Conservation (phyloP, 1,139 yeast species). For the Suhomyces bribrorum region DNA sequence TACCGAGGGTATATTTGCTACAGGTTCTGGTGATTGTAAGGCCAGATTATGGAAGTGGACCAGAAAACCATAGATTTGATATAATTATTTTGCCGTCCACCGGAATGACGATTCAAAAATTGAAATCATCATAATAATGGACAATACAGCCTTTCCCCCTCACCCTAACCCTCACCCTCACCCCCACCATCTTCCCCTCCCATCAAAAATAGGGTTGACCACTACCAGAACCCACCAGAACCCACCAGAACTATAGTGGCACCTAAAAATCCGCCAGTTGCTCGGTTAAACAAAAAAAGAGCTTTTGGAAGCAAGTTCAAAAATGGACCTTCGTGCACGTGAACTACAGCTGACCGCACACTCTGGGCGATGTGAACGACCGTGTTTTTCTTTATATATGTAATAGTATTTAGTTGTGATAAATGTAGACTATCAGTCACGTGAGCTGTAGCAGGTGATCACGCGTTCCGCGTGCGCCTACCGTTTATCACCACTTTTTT, state of each 20-base stretch:
- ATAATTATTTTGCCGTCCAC: not conserved
- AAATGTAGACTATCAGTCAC: not conserved
- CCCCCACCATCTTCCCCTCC: not conserved
- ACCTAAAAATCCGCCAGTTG: no score
- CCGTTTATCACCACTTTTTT: constrained; percentile 5
- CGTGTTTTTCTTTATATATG: constrained; percentile 11
- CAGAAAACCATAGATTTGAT: constrained; percentile 17
- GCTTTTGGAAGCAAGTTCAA: not conserved
- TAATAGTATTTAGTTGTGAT: constrained; percentile 9
- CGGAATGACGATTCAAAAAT: no score
- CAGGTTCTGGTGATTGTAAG: constrained; percentile 97
- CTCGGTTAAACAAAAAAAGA: no score
- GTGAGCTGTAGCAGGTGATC: not conserved
- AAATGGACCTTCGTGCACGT: not conserved
- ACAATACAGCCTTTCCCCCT: not conserved
- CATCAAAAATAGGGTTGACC: no score
- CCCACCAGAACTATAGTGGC: no score
- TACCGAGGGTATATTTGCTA: constrained; percentile 81
- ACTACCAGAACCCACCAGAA: no score
- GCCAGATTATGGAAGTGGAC: constrained; percentile 94
- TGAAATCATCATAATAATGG: no score
- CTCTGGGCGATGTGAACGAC: not conserved
- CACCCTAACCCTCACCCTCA: no score
- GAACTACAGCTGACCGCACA: not conserved
- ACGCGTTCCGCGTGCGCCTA: constrained; percentile 4